phyloP scores from a whole-genome alignment of 345 rosid genomes.

The Gossypium sturtianum region DNA sequence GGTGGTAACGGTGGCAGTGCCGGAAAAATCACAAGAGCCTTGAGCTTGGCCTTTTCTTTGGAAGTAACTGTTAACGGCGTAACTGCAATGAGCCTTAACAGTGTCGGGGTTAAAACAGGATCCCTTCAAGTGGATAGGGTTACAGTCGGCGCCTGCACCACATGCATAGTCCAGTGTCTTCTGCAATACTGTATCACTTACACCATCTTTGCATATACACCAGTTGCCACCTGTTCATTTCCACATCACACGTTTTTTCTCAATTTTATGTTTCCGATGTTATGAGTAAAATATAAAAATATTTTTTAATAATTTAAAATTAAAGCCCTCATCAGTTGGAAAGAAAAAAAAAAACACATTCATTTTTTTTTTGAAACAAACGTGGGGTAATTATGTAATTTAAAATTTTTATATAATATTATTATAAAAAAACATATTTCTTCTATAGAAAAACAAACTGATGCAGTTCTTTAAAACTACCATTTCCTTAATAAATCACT shows the following conservation, averaged over 20 bases:
- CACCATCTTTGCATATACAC: constrained; percentile 79
- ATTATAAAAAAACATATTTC: no score
- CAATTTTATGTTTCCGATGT: no score
- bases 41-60: constrained; percentile 71
- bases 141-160: constrained; percentile 94
- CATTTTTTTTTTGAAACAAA: no score
- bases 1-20: constrained; percentile 13
- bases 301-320: no score
- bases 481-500: no score
- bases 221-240: constrained; percentile 47
- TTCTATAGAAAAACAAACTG: no score
- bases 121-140: constrained; percentile 47
- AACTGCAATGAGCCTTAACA: constrained; percentile 52
- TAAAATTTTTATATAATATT: no score
- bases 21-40: constrained; percentile 57
- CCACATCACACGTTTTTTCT: not conserved
- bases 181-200: constrained; percentile 49
- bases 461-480: no score
- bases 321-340: no score
- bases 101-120: constrained; percentile 71
- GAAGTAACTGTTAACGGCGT: constrained; percentile 68
- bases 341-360: no score
- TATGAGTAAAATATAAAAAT: no score
- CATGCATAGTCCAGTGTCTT: constrained; percentile 84
- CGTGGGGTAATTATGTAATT: no score